Evolutionary conservation across 441 rosid species (phyloP).

Genomic region (Erysimum cheiri): DNA sequence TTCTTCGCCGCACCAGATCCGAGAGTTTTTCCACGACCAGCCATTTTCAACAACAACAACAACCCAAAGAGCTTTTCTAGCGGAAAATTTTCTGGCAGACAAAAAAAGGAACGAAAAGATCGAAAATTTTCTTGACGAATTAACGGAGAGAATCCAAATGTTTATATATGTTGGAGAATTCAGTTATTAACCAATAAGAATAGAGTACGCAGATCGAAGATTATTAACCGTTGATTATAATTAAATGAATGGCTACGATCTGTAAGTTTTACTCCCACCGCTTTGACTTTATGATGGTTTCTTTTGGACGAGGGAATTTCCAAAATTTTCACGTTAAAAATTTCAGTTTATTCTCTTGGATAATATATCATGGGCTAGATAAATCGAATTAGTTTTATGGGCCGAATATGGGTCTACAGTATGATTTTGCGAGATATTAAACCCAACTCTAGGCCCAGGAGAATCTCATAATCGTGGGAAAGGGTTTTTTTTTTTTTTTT

Average conservation of each 20-base stretch:
- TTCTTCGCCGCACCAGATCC: slow-evolving; percentile 88
- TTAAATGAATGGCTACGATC: slow-evolving; percentile 45
- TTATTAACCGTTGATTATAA: slow-evolving; percentile 44
- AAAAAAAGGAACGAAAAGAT: not conserved
- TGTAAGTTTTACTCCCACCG: slow-evolving; percentile 27
- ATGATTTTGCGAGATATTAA: not conserved
- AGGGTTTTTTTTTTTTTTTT: too few relatives aligned
- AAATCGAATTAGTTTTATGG: not conserved
- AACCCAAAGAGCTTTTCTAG: not conserved
- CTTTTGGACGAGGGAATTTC: slow-evolving; percentile 27
- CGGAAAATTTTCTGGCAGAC: not conserved
- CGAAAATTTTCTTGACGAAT: not conserved
- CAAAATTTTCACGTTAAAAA: not conserved
- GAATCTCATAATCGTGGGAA: not conserved
- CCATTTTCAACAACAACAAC: slow-evolving; percentile 50
- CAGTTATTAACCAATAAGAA: slow-evolving; percentile 48
- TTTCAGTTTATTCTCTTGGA: not conserved
- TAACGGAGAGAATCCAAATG: not conserved
- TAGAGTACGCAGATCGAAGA: slow-evolving; percentile 47
- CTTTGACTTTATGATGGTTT: slow-evolving; percentile 33
- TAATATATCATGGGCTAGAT: slow-evolving; percentile 23
- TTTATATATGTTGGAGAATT: not conserved
- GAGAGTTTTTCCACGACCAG: slow-evolving; percentile 89
- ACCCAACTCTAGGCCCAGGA: not conserved
- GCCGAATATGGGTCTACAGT: not conserved